Percentiles rank a stretch among this genome's conserved stretches.
phyloP scores from a whole-genome alignment of 495 filamentous ascomycete species.

The Ascodesmis nigricans region DNA sequence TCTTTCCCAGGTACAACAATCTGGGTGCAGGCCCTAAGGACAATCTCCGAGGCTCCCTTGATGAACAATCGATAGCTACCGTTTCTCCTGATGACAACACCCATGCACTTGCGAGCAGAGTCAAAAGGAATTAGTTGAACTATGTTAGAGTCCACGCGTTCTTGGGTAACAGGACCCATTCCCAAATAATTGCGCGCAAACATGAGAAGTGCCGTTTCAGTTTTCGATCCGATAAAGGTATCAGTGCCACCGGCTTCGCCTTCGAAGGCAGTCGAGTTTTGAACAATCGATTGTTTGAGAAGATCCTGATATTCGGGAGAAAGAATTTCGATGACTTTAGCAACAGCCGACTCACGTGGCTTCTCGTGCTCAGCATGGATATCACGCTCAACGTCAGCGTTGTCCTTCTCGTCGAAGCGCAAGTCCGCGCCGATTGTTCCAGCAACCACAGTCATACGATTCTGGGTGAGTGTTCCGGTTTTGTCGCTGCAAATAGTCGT shows the following conservation, averaged over 20 bases:
- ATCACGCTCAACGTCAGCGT: conserved; percentile 14
- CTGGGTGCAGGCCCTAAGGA: conserved; percentile 36
- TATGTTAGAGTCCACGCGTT: conserved; percentile 35
- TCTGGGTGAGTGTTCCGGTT: conserved; percentile 60
- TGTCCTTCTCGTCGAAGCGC: conserved; percentile 33
- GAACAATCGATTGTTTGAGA: conserved; percentile 40
- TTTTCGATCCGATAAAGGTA: conserved; percentile 51
- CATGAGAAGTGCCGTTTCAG: conserved; percentile 45
- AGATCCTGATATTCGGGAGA: conserved; percentile 32
- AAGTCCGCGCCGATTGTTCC: conserved; percentile 41
- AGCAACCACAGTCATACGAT: conserved; percentile 51
- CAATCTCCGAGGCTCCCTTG: conserved; percentile 78
- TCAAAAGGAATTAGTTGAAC: conserved; percentile 69
- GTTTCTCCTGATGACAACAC: conserved; percentile 43
- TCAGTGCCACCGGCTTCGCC: conserved; percentile 37
- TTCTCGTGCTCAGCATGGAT: too few relatives aligned
- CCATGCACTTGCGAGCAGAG: conserved; percentile 76
- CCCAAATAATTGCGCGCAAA: conserved; percentile 43
- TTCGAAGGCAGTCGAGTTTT: conserved; percentile 59
- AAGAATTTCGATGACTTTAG: conserved; percentile 37
- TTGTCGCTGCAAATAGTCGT: conserved; percentile 74
- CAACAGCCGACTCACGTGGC: conserved; percentile 26
- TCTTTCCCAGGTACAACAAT: conserved; percentile 35
- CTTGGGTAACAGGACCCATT: conserved; percentile 35
- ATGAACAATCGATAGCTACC: conserved; percentile 52